Evolutionary conservation across 257 asterid genomes (phyloP).

Genomic region (Fraxinus quadrangulata): DNA sequence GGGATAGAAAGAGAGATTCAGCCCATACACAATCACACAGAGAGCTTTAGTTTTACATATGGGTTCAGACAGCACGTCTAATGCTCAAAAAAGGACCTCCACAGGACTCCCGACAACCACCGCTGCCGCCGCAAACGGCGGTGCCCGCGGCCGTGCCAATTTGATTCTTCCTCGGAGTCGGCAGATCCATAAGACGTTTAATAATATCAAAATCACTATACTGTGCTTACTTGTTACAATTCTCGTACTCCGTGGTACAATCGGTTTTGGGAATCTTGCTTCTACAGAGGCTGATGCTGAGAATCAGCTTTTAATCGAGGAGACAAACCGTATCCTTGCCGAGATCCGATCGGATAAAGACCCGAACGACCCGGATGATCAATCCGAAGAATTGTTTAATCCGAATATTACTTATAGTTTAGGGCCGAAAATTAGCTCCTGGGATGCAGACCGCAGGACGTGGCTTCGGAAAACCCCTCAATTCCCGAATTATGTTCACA

Average conservation of each 20-base stretch:
- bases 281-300: conserved; percentile 55
- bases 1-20: conserved; percentile 8
- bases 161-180: conserved; percentile 44
- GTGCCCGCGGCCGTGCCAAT: conserved; percentile 28
- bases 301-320: conserved; percentile 45
- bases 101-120: conserved; percentile 34
- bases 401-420: conserved; percentile 41
- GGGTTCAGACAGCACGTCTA: conserved; percentile 48
- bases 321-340: conserved; percentile 60
- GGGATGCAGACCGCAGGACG: conserved; percentile 54
- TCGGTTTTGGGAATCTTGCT: conserved; percentile 54
- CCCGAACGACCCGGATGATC: conserved; percentile 36
- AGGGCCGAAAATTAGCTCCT: conserved; percentile 57
- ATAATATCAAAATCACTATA: conserved; percentile 57
- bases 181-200: conserved; percentile 56
- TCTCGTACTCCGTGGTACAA: conserved; percentile 69
- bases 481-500: conserved; percentile 38
- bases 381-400: conserved; percentile 29
- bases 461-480: conserved; percentile 52
- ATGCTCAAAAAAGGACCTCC: conserved; percentile 51
- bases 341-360: conserved; percentile 70
- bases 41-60: conserved; percentile 9
- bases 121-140: conserved; percentile 30
- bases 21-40: not conserved
- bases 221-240: conserved; percentile 67